Evolutionary conservation across 2,329 filamentous ascomycete genomes (phyloP).

Genomic region (Exophiala sideris): DNA sequence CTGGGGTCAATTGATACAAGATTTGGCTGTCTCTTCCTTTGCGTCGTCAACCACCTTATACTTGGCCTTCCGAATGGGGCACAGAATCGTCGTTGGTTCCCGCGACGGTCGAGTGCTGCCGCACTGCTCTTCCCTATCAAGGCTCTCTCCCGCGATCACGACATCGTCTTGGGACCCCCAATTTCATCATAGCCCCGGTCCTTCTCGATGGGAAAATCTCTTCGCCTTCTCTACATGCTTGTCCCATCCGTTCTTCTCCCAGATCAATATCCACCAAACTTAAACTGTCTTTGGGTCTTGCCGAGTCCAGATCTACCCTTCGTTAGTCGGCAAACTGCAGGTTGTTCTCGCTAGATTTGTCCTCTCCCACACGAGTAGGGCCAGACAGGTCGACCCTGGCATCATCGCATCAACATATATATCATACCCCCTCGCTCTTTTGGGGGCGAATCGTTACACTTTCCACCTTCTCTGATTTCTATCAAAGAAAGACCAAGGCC

Average conservation of each 20-base stretch:
- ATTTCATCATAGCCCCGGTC: conserved; percentile 2
- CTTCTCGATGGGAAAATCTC: not conserved
- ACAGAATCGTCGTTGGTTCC: not conserved
- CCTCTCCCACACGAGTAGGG: not conserved
- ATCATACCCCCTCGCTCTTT: not conserved
- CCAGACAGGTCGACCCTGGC: too few species aligned
- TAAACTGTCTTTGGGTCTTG: not conserved
- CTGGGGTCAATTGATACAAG: too few species aligned
- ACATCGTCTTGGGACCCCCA: not conserved
- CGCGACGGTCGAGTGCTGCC: not conserved
- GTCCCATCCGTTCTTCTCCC: not conserved
- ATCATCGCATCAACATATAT: not conserved
- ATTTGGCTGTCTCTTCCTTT: too few species aligned
- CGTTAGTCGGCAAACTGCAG: not conserved
- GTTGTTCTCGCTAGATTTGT: not conserved
- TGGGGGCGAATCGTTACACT: too few species aligned
- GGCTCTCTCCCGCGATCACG: not conserved
- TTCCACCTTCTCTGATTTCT: too few species aligned
- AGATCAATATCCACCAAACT: not conserved
- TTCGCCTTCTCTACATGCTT: not conserved
- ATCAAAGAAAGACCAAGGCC: too few species aligned
- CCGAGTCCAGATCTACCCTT: not conserved
- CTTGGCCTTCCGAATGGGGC: not conserved
- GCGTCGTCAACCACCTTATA: too few species aligned
- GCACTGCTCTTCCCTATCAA: not conserved